Evolutionary conservation across 371 early-diverging fungal species (phyloP).

Genomic region (Lichtheimia hyalospora): DNA sequence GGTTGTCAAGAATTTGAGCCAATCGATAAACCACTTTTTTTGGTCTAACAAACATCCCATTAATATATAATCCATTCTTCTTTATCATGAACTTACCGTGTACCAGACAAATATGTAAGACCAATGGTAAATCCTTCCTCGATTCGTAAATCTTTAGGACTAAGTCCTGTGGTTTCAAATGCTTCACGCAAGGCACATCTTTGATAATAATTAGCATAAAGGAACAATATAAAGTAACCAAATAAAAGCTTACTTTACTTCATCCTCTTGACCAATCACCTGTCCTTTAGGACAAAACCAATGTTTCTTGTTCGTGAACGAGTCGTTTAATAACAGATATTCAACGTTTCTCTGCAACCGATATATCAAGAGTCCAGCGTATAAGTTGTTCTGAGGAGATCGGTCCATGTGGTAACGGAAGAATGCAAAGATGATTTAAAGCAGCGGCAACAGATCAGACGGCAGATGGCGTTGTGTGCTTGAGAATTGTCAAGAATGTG

Average conservation of each 20-base stretch:
- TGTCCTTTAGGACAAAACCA: conserved; percentile 88
- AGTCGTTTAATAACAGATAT: conserved; percentile 83
- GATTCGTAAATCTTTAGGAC: conserved; percentile 68
- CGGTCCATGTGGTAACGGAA: conserved; percentile 30
- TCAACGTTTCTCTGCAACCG: conserved; percentile 76
- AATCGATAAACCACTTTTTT: conserved; percentile 80
- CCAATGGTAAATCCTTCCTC: conserved; percentile 79
- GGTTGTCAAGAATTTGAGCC: conserved; percentile 65
- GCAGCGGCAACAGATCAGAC: conserved; percentile 6
- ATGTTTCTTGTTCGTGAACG: conserved; percentile 77
- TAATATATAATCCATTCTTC: background rate
- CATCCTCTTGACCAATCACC: conserved; percentile 78
- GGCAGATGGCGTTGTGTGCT: conserved; percentile 6
- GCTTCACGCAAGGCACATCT: conserved; percentile 84
- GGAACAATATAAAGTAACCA: background rate
- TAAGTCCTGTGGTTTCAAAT: conserved; percentile 72
- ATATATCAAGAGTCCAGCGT: conserved; percentile 76
- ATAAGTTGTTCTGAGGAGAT: conserved; percentile 40
- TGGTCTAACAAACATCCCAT: conserved; percentile 41
- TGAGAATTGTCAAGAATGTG: background rate
- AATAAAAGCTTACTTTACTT: conserved; percentile 65
- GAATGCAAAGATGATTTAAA: background rate
- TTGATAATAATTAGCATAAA: conserved; percentile 5
- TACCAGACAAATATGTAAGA: conserved; percentile 80
- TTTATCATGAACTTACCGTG: conserved; percentile 40